Conservation (phyloP, 306 rosid species). For the Delonix regia region DNA sequence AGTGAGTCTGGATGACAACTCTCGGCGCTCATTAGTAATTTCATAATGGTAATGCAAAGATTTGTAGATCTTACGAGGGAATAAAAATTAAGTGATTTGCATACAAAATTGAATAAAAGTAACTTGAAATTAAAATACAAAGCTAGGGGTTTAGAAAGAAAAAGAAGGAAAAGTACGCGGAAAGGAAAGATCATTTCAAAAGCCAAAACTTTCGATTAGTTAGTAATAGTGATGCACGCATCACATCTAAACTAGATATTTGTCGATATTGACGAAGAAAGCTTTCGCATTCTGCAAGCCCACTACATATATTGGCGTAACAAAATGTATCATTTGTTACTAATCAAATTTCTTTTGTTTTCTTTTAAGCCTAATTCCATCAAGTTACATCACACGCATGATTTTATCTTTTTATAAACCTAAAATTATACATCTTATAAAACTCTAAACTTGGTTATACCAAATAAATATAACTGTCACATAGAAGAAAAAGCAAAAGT, state of each 20-base stretch:
- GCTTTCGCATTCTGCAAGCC: background rate
- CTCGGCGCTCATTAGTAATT: background rate
- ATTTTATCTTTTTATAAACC: too few species aligned
- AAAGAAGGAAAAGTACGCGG: background rate
- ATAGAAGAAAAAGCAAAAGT: background rate
- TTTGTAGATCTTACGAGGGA: background rate
- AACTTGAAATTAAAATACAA: background rate
- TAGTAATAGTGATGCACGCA: background rate
- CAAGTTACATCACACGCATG: too few species aligned
- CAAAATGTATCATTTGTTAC: too few species aligned
- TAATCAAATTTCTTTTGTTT: too few species aligned
- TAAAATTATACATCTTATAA: too few species aligned
- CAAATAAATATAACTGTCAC: too few species aligned
- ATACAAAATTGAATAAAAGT: background rate
- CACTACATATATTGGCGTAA: too few species aligned
- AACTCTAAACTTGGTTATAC: too few species aligned
- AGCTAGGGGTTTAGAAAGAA: background rate
- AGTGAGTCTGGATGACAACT: background rate
- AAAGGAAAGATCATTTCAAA: background rate
- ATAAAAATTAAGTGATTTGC: background rate
- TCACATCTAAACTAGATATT: background rate
- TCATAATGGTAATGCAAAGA: too few species aligned
- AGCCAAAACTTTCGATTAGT: background rate
- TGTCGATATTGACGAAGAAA: background rate
- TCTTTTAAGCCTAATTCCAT: too few species aligned